Evolutionary conservation across 129 eudicot genomes (phyloP), one percentile per base, ranked within the genome.

Genomic region (Solidago caesia): DNA sequence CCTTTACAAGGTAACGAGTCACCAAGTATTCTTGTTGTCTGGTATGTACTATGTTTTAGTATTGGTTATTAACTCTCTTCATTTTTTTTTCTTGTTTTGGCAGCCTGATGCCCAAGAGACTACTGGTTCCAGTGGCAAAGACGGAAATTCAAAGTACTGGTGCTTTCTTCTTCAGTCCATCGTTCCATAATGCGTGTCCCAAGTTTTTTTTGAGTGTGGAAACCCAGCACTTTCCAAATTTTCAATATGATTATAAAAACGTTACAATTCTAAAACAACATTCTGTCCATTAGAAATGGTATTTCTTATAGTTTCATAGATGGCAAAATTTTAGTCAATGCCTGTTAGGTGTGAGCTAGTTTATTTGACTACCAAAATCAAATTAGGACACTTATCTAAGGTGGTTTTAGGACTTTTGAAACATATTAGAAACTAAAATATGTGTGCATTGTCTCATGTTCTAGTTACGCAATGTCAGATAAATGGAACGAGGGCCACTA

Each of bases 61-160:
- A 15, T 68, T 63, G 76, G 29, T 47, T 56, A 71, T 67, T 44
- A 52, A 48, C 62, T 57, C 4, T 44, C n/a, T 49, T 68, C 57
- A 44, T 55, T 51, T 21, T 29, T 14, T 7, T 44, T 12, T 73
- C 72, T 68, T 68, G 67, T 80, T 75, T 15, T 82, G 43, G 79
- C 84, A 92, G 98, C 98, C 98, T 68, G 92, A 81, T 43, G 75
- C 45, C 61, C 85, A 64, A 52, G 91, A 84, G 70, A 82, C 86
- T 63, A 80, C 76, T 67, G 78, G 81, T 68, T 78, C 87, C 59
- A 69, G 65, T 66, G 80, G 75, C 3, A 79, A 82, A 77, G 98
- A 87, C 67, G 86, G 82, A 74, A 88, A 89, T 80, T 88, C 98
- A 53, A 89, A 77, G 98, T 89, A 56, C 41, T 78, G 72, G 51